Percentiles rank a stretch among this genome's conserved stretches.
Evolutionary conservation across 306 rosid genomes (phyloP).

Genomic region (Rubus idaeus): DNA sequence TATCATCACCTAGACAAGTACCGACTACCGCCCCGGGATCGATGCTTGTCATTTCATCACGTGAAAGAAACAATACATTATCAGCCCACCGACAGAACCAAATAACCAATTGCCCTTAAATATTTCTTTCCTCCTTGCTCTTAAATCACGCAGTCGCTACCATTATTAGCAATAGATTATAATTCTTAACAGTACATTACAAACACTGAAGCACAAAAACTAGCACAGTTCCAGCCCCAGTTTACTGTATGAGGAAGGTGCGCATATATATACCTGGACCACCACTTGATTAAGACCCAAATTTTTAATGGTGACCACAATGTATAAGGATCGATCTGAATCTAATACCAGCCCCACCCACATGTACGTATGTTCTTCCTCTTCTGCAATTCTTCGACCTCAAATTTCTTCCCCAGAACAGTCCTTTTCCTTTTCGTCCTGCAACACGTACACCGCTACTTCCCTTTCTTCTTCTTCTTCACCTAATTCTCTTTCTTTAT

Average conservation of each 20-base stretch:
- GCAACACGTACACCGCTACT: background rate
- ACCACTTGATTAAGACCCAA: background rate
- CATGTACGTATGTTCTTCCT: background rate
- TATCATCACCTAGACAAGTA: background rate
- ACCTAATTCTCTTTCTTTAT: background rate
- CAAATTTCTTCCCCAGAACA: background rate
- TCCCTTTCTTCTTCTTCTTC: background rate
- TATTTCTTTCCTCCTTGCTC: background rate
- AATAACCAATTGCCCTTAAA: background rate
- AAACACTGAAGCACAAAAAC: background rate
- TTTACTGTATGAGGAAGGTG: background rate
- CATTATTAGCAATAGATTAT: background rate
- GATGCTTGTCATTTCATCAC: slow-evolving; percentile 21
- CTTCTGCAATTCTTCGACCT: background rate
- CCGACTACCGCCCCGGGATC: background rate
- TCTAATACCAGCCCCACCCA: background rate
- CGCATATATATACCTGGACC: background rate
- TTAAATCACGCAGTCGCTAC: background rate
- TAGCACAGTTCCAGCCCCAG: background rate
- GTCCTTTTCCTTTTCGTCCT: background rate
- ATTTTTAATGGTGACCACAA: background rate
- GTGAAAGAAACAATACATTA: slow-evolving; percentile 16
- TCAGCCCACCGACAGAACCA: slow-evolving; percentile 28
- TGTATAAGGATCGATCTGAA: background rate
- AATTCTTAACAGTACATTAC: background rate